These are phyloP conservation scores for Parafenestella ontariensis DNA, from an alignment of 2,329 filamentous ascomycete genomes.

Conservation along the genomic window DNA sequence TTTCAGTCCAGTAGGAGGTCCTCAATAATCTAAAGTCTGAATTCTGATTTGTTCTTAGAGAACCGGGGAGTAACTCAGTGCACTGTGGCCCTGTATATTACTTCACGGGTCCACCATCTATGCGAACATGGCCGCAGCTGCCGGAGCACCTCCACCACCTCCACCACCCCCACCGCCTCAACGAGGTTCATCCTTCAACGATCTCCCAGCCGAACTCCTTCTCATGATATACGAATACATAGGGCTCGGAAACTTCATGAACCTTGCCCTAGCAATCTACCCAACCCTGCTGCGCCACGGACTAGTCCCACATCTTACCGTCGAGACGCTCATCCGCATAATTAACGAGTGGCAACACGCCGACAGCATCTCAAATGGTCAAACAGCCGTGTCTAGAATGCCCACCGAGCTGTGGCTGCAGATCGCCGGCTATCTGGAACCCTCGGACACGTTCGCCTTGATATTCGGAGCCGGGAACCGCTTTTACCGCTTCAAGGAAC, in stretches of 20 bases:
- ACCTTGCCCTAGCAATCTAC: slow-evolving; percentile 57
- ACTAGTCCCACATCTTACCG: slow-evolving; percentile 38
- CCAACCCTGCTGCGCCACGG: slow-evolving; percentile 50
- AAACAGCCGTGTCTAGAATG: slow-evolving; percentile 23
- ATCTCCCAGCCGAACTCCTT: slow-evolving; percentile 56
- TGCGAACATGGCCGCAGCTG: slow-evolving; percentile 30
- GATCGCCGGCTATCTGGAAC: slow-evolving; percentile 48
- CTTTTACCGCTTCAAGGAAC: slow-evolving; percentile 20
- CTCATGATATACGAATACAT: slow-evolving; percentile 54
- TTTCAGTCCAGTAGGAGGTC: too few species aligned
- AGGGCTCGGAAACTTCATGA: slow-evolving; percentile 51
- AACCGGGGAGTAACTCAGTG: too few species aligned
- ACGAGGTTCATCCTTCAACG: slow-evolving; percentile 37
- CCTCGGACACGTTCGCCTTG: slow-evolving; percentile 49
- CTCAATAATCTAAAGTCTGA: too few species aligned
- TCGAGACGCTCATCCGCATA: slow-evolving; percentile 34
- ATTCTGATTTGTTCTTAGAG: too few species aligned
- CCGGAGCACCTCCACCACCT: slow-evolving; percentile 30
- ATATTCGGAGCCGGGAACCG: slow-evolving; percentile 36
- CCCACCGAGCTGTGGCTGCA: slow-evolving; percentile 52
- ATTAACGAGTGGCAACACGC: slow-evolving; percentile 9
- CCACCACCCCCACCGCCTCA: slow-evolving; percentile 21
- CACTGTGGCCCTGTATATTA: too few species aligned
- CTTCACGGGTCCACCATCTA: not conserved
- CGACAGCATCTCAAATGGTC: not conserved